These are phyloP conservation scores for Penicillium thymicola DNA, from an alignment of 2,329 filamentous ascomycete genomes.

Conservation along the genomic window DNA sequence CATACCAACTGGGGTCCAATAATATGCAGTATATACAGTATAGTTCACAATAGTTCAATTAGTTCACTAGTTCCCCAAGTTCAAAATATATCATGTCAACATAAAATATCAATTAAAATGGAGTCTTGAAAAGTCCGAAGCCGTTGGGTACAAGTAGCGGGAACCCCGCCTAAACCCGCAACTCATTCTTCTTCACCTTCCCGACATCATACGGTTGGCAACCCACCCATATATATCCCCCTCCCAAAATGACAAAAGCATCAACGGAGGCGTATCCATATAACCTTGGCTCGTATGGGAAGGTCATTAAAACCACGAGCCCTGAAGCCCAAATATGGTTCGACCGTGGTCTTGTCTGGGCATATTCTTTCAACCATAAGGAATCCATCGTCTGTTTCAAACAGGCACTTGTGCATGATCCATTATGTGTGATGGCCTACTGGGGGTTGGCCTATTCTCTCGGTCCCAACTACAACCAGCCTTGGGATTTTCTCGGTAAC, in stretches of 20 bases:
- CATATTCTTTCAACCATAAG: constrained; percentile 42
- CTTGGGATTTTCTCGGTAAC: constrained; percentile 68
- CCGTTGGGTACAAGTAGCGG: constrained; percentile 6
- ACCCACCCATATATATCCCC: not conserved
- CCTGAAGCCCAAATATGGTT: constrained; percentile 39
- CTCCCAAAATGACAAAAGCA: not conserved
- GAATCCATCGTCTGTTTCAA: constrained; percentile 39
- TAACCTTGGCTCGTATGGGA: constrained; percentile 31
- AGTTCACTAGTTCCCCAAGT: not conserved
- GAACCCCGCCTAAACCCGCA: constrained; percentile 9
- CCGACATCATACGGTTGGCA: not conserved
- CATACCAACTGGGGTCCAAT: not conserved
- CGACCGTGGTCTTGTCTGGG: constrained; percentile 39
- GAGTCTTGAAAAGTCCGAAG: not conserved
- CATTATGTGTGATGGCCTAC: constrained; percentile 39
- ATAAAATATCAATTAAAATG: not conserved
- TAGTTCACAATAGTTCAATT: not conserved
- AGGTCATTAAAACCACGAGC: constrained; percentile 31
- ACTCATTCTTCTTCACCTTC: constrained; percentile 3
- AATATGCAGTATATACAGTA: not conserved
- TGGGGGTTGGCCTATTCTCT: constrained; percentile 58
- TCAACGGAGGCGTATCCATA: constrained; percentile 16
- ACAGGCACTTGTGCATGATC: constrained; percentile 34
- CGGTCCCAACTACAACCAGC: constrained; percentile 77
- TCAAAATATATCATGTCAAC: not conserved